Conservation (phyloP, 306 rosid species). For the Lathyrus sativus region DNA sequence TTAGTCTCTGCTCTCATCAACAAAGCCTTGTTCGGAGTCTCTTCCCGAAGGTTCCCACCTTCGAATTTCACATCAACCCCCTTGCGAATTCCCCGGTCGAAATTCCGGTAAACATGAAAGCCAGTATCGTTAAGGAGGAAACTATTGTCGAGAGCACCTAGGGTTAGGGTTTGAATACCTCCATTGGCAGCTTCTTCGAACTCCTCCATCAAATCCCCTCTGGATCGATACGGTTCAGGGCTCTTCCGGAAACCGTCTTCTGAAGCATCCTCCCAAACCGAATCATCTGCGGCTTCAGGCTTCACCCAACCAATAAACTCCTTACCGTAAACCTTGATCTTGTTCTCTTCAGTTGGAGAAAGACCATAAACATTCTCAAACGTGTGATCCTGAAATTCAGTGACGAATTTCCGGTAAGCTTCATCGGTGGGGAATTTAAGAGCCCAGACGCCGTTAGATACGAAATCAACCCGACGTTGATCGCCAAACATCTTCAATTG, state of each 20-base stretch:
- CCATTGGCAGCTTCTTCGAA: slow-evolving; percentile 86
- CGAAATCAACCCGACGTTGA: slow-evolving; percentile 85
- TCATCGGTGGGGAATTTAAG: slow-evolving; percentile 70
- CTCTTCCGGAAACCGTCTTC: slow-evolving; percentile 45
- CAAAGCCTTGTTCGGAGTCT: slow-evolving; percentile 67
- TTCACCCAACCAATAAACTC: slow-evolving; percentile 91
- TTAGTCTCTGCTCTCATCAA: slow-evolving; percentile 85
- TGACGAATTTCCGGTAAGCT: slow-evolving; percentile 62
- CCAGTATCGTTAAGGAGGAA: slow-evolving; percentile 73
- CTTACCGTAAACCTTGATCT: slow-evolving; percentile 75
- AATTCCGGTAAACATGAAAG: slow-evolving; percentile 78
- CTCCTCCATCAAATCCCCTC: slow-evolving; percentile 68
- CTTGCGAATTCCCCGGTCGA: slow-evolving; percentile 74
- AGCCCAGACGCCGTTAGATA: slow-evolving; percentile 82
- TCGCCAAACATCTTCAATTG: slow-evolving; percentile 92
- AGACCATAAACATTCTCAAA: slow-evolving; percentile 76
- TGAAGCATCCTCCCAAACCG: slow-evolving; percentile 73
- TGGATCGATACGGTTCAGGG: slow-evolving; percentile 43
- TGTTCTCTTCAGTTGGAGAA: slow-evolving; percentile 73
- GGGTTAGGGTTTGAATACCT: slow-evolving; percentile 75
- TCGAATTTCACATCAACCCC: slow-evolving; percentile 69
- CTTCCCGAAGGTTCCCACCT: slow-evolving; percentile 33
- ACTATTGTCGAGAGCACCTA: slow-evolving; percentile 86
- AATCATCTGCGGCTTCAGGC: slow-evolving; percentile 82
- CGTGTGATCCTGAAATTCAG: slow-evolving; percentile 69